Base-by-base conservation (phyloP, 2,329 filamentous ascomycete genomes). In the Monilinia fructigena region DNA sequence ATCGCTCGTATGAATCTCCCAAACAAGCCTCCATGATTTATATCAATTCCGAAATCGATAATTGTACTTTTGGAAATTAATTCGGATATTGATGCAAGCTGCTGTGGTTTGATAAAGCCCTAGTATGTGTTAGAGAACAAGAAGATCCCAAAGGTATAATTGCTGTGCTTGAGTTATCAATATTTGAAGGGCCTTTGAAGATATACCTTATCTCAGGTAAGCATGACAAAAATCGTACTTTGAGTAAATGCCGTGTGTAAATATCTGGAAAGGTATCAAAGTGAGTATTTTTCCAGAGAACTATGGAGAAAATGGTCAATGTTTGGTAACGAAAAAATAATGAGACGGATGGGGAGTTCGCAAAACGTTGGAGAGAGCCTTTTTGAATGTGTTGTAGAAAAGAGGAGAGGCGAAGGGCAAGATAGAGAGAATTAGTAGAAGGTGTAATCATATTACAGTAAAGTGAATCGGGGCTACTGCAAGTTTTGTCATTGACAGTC, bases 1-100 rank as follows among this genome's bases (percentile, higher is more conserved):
- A 62, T 1, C 64, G 40, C n/a, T 66, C 55, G 48, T 40, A 47
- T 14, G n/a, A 63, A 10, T n/a, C 18, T 18, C 65, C 45, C 16
- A 62, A 66, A 31, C 18, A 26, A 10, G 53, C 45, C 5, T 26
- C 31, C 54, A 52, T 50, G 2, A 4, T 45, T 2, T 16, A 1
- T 10, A 28, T 28, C 16, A 16, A 10, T 45, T 40, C 35, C 26
- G 31, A 5, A 23, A 26, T 7, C 4, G 4, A 48, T n/a, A n/a
- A 3, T 4, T 35, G 1, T n/a, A n/a, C 14, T 40, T 11, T 18
- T 10, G 16, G 7, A 14, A 14, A 4, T 31, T 31, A 6, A n/a
- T 47, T n/a, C 14, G 10, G 4, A 28, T n/a, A 12, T 14, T 35
- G 5, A n/a, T 47, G 8, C 16, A 31, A n/a, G n/a, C 6, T n/a